phyloP scores from a whole-genome alignment of 2,329 filamentous ascomycete species.

The Plenodomus lindquistii region DNA sequence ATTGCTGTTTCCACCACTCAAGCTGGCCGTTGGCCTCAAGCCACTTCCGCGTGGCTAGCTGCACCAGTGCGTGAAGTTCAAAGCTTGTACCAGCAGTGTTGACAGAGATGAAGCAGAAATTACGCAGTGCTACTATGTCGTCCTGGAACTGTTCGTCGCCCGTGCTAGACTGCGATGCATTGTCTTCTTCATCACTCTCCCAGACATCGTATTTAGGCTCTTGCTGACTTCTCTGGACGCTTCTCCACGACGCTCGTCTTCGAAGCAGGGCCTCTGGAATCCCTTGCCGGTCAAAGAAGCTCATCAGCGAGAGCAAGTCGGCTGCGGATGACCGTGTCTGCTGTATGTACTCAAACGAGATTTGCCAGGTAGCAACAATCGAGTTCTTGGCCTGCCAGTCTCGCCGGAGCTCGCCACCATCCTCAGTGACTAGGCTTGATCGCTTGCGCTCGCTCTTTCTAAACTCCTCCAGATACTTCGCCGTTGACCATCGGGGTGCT shows the following conservation, averaged over 20 bases:
- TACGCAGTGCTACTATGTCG: conserved; percentile 9
- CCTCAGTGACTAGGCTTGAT: conserved; percentile 9
- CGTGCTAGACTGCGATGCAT: conserved; percentile 1
- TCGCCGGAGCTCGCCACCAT: neutral
- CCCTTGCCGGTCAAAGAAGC: conserved; percentile 51
- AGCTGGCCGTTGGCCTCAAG: conserved; percentile 5
- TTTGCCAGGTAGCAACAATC: conserved; percentile 39
- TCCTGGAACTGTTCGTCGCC: conserved; percentile 21
- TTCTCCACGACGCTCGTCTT: neutral
- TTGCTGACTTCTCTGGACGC: neutral
- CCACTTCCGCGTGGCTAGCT: conserved; percentile 11
- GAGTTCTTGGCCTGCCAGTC: neutral
- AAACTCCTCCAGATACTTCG: conserved; percentile 47
- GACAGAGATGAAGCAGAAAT: conserved; percentile 16
- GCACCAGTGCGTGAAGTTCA: conserved; percentile 16
- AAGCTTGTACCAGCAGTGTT: neutral
- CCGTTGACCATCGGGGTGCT: conserved; percentile 11
- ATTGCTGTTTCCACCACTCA: conserved; percentile 7
- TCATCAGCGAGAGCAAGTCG: conserved; percentile 52
- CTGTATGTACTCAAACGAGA: conserved; percentile 40
- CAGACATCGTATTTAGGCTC: neutral
- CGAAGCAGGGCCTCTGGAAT: conserved; percentile 44
- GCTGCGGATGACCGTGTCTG: conserved; percentile 35
- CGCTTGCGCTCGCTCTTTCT: conserved; percentile 36
- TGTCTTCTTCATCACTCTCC: conserved; percentile 4